Evolutionary conservation across 2,329 filamentous ascomycete species (phyloP), one percentile per base, ranked within the genome.

Genomic region (Clarireedia paspali): DNA sequence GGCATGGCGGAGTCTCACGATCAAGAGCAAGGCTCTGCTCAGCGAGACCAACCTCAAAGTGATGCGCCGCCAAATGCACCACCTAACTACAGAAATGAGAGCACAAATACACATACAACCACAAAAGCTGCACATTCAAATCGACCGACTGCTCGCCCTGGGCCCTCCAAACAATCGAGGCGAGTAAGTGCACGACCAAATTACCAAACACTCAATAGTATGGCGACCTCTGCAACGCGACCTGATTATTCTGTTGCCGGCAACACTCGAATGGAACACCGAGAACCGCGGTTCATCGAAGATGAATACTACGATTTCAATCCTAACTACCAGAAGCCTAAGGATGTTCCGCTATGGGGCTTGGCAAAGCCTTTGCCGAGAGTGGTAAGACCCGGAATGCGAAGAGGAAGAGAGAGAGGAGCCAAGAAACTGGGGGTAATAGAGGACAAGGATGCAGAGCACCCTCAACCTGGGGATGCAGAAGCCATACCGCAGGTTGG

Each of bases 361-460:
- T 47, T 61, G 14, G 59, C 59, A 30, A 61, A 60, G 17, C 57
- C 59, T 30, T 47, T 63, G 4, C 61, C 56, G 23, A 56, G 58
- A 17, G 61, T 62, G 20, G 57, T 61, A 2, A 52, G 59, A 17
- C 50, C 50, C n/a, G 57, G 60, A 12, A 61, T 59, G 57, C 53
- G 56, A 27, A 39, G 54, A 53, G 48, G 54, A 3, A 56, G 6
- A 36, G n/a, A 30, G 17, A 15, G 24, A 6, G 40, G 12, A n/a
- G 48, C 47, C 39, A 50, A 46, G 46, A 9, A 17, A 14, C 2
- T 5, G 15, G 12, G 10, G 10, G 55, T 47, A 27, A 45, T 56
- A 17, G 59, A 61, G 38, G 30, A 61, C 12, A 56, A 48, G 46
- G 24, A 30, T 12, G 50, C 47, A 12, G 57, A 58, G 42, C 45